Evolutionary conservation across 2,329 filamentous ascomycete genomes (phyloP), one percentile per base, ranked within the genome.

Genomic region (Penicillium sp.): DNA sequence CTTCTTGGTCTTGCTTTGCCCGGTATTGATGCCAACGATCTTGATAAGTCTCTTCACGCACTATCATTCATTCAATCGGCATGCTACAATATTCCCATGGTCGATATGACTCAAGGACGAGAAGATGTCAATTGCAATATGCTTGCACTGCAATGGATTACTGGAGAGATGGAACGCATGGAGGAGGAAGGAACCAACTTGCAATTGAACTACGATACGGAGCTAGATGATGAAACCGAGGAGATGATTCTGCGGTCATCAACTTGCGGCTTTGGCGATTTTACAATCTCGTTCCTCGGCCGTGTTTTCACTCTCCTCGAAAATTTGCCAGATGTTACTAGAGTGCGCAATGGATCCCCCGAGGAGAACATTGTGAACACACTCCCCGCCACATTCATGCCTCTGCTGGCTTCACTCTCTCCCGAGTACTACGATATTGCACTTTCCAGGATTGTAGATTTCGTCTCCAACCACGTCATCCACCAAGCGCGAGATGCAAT

Each of bases 331-430:
- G 96, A 99, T 79, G 88, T 93, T 10, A 90, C 92, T 33, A 88
- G 94, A 61, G 88, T 97, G 35, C 90, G 94, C 64, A 93, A 91
- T 62, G 93, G 93, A 12, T 96, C 93, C 6, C 95, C 95, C 0
- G 95, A 99, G 77, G 96, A 99, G 72, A 97, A 93, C 70, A 93
- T 99, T 53, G 93, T 98, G 74, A 98, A 98, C 74, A 96, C 93
- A 1, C 81, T 99, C 24, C 95, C 95, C 2, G 92, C 94, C 8
- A 93, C 95, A 0, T 88, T 99, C 65, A 93, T 92, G 56, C 95
- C 95, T 3, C 82, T 99, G 45, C 91, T 99, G 67, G 91, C 94
- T 0, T 92, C 93, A 0, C 82, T 99, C 26, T 98, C 95, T 0
- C 92, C 94, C 0, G 93, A 97, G 72, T 86, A 98, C 12, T 99